Evolutionary conservation across 2,329 filamentous ascomycete species (phyloP).

Genomic region (Botryotinia globosa): DNA sequence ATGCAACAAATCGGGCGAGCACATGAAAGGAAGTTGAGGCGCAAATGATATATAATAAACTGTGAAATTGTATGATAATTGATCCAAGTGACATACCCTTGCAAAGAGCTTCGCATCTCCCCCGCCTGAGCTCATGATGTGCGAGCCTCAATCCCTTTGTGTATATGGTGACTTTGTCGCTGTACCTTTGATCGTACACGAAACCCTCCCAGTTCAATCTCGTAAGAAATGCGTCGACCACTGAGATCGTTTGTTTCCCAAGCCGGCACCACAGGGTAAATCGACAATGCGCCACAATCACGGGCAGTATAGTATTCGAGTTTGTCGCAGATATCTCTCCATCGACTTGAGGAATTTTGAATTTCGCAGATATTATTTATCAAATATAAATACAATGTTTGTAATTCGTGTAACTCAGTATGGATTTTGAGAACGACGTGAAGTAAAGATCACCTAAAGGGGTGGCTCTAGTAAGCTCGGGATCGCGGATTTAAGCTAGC

Average conservation of each 20-base stretch:
- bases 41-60: conserved; percentile 8
- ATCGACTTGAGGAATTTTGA: conserved; percentile 25
- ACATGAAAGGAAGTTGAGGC: conserved; percentile 23
- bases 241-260: conserved; percentile 29
- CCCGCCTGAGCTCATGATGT: conserved; percentile 51
- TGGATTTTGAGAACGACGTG: conserved; percentile 18
- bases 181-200: conserved; percentile 16
- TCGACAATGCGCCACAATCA: conserved; percentile 29
- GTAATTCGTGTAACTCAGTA: conserved; percentile 19
- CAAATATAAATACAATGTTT: conserved; percentile 13
- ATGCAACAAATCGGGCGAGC: conserved; percentile 18
- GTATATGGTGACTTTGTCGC: conserved; percentile 19
- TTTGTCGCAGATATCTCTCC: conserved; percentile 27
- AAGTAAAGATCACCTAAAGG: conserved; percentile 21
- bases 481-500: conserved; percentile 12
- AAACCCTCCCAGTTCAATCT: conserved; percentile 31
- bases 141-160: conserved; percentile 26
- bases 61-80: background rate
- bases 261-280: conserved; percentile 5
- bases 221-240: conserved; percentile 27
- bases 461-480: conserved; percentile 24
- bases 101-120: conserved; percentile 99
- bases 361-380: conserved; percentile 18
- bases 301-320: conserved; percentile 27
- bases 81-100: conserved; percentile 63